A percentile compares a stretch with the other conserved stretches of the same genome.
Conservation (phyloP, 768 basidiomycete genomes). For the Pulveroboletus sp. region DNA sequence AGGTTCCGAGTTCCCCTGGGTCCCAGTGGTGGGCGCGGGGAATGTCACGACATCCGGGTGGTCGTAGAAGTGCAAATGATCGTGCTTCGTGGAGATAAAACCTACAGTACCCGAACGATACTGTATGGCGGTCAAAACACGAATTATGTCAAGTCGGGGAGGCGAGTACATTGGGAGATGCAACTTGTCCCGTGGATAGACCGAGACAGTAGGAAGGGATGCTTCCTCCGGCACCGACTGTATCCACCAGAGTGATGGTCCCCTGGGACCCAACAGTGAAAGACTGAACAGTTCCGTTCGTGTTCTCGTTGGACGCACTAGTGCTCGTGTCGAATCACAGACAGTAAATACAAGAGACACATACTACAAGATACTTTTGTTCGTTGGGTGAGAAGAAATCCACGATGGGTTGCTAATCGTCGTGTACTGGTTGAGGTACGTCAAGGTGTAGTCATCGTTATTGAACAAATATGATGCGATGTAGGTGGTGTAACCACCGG, state of each 20-base stretch:
- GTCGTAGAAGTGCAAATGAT: slow-evolving; percentile 33
- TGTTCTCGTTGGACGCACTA: slow-evolving; percentile 62
- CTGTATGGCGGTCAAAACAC: slow-evolving; percentile 21
- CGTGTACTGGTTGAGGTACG: slow-evolving; percentile 42
- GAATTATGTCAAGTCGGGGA: not conserved
- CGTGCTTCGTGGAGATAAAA: slow-evolving; percentile 46
- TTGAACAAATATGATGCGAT: slow-evolving; percentile 65
- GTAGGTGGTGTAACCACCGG: slow-evolving; percentile 61
- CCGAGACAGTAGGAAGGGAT: slow-evolving; percentile 50
- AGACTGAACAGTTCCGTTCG: slow-evolving; percentile 48
- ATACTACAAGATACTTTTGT: slow-evolving; percentile 61
- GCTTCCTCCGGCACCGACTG: slow-evolving; percentile 47
- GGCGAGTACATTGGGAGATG: slow-evolving; percentile 50
- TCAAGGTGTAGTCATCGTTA: slow-evolving; percentile 44
- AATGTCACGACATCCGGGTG: slow-evolving; percentile 49
- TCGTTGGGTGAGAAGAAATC: slow-evolving; percentile 56
- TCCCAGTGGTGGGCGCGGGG: slow-evolving; percentile 38
- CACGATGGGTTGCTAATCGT: slow-evolving; percentile 54
- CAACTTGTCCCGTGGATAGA: slow-evolving; percentile 57
- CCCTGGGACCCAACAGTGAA: slow-evolving; percentile 50
- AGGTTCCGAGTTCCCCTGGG: slow-evolving; percentile 48
- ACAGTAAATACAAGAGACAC: slow-evolving; percentile 20
- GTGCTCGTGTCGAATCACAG: not conserved
- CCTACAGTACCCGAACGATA: slow-evolving; percentile 55
- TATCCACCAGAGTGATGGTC: slow-evolving; percentile 43